Evolutionary conservation across 345 rosid genomes (phyloP).

Genomic region (Citrus glauca): DNA sequence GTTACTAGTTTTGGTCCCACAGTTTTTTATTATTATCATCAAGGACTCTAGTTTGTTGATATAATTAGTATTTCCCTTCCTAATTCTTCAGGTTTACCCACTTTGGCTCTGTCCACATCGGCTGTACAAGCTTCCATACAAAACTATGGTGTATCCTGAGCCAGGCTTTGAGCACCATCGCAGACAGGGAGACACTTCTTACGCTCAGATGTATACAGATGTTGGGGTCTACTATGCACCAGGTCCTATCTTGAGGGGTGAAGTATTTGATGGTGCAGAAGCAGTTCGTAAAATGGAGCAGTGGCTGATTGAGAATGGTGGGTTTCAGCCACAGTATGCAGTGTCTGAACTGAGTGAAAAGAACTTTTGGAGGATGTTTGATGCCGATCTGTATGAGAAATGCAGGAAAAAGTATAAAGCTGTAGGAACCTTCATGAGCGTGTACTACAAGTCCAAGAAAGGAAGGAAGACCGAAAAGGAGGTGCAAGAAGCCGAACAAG

Average conservation of each 20-base stretch:
- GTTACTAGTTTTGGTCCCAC: neutral
- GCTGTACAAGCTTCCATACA: conserved; percentile 79
- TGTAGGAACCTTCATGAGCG: conserved; percentile 95
- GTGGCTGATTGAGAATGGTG: conserved; percentile 91
- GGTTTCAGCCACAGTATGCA: conserved; percentile 95
- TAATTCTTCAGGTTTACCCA: conserved; percentile 66
- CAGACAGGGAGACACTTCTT: conserved; percentile 86
- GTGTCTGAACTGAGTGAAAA: conserved; percentile 91
- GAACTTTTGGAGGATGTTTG: conserved; percentile 97
- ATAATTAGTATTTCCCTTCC: neutral
- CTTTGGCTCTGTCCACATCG: conserved; percentile 97
- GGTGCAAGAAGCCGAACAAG: conserved; percentile 92
- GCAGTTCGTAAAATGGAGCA: conserved; percentile 87
- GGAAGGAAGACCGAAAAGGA: conserved; percentile 99
- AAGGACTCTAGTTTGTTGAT: neutral
- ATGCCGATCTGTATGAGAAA: conserved; percentile 75
- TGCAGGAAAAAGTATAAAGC: conserved; percentile 86
- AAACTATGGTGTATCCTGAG: conserved; percentile 90
- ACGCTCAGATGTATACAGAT: conserved; percentile 97
- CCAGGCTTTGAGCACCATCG: conserved; percentile 85
- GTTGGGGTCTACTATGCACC: conserved; percentile 96
- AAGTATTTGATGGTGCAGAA: conserved; percentile 75
- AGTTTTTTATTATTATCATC: neutral
- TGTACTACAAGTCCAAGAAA: conserved; percentile 95
- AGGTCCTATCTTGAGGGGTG: conserved; percentile 90